Percentiles rank a stretch among this genome's conserved stretches.
Evolutionary conservation across 1,284 basidiomycete species (phyloP).

Genomic region (Amylostereum chailletii): DNA sequence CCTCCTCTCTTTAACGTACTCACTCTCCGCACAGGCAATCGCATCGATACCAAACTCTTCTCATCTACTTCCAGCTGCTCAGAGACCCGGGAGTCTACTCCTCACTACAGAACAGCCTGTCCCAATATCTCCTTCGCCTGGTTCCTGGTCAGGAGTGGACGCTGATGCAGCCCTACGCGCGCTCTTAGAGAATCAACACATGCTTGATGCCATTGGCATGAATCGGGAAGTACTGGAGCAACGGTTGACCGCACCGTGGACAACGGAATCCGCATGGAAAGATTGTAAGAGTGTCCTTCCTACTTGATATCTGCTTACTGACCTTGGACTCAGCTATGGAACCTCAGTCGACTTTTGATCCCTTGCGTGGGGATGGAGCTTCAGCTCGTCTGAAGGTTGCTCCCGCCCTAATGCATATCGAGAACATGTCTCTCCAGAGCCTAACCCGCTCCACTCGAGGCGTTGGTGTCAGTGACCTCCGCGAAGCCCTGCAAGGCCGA

Average conservation of each 20-base stretch:
- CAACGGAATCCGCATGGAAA: conserved; percentile 62
- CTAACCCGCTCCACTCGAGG: conserved; percentile 65
- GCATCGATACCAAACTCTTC: conserved; percentile 9
- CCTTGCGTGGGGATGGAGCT: conserved; percentile 53
- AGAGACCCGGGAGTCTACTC: conserved; percentile 24
- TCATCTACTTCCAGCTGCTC: conserved; percentile 14
- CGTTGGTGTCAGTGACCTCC: conserved; percentile 78
- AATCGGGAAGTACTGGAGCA: conserved; percentile 47
- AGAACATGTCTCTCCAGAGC: conserved; percentile 79
- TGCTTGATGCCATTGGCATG: conserved; percentile 58
- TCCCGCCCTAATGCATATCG: conserved; percentile 79
- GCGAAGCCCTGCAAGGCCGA: conserved; percentile 79
- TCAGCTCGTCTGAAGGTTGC: conserved; percentile 72
- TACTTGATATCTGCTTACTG: background rate
- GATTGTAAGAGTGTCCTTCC: conserved; percentile 52
- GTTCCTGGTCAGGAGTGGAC: conserved; percentile 36
- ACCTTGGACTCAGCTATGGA: conserved; percentile 41
- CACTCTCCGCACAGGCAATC: background rate
- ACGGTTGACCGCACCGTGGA: conserved; percentile 57
- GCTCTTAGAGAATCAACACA: conserved; percentile 39
- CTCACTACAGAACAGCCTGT: conserved; percentile 26
- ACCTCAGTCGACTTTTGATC: conserved; percentile 46
- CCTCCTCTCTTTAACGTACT: background rate
- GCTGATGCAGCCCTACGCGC: conserved; percentile 42
- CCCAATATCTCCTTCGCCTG: conserved; percentile 22